Percentiles rank a stretch among this genome's conserved stretches.
These are phyloP conservation scores for Puccinia coronata DNA, from an alignment of 1,284 basidiomycete genomes.

Conservation along the genomic window DNA sequence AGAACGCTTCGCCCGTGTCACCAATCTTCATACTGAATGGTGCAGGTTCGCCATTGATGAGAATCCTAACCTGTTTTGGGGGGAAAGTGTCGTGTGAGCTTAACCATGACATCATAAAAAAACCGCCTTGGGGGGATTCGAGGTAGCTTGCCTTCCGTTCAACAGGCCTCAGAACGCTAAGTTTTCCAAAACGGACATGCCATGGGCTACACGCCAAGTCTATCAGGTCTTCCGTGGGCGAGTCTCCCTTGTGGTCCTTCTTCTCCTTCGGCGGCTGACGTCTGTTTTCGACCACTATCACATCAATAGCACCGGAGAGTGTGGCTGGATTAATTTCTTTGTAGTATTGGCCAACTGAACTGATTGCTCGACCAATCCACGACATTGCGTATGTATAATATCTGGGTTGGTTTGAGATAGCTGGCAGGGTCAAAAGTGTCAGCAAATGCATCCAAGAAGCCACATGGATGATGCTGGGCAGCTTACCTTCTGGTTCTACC, in stretches of 20 bases:
- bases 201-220: constrained; percentile 92
- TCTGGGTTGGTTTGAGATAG: background rate
- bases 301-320: constrained; percentile 92
- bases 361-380: constrained; percentile 52
- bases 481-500: background rate
- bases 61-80: constrained; percentile 43
- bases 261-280: constrained; percentile 59
- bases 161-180: constrained; percentile 87
- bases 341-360: constrained; percentile 53
- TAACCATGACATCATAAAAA: background rate
- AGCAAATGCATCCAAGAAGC: background rate
- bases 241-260: constrained; percentile 56
- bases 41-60: constrained; percentile 70
- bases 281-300: constrained; percentile 72
- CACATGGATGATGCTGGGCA: too few relatives aligned
- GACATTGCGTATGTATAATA: constrained; percentile 44
- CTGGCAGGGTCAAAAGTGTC: background rate
- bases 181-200: constrained; percentile 97
- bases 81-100: background rate
- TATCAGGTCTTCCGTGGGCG: constrained; percentile 7
- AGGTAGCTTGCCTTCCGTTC: constrained; percentile 78
- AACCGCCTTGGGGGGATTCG: background rate
- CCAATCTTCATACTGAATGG: constrained; percentile 99
- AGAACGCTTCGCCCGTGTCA: constrained; percentile 97
- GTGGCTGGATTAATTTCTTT: constrained; percentile 80